Evolutionary conservation across 2,329 filamentous ascomycete species (phyloP), one percentile per base, ranked within the genome.

Genomic region (Penicillium sp.): DNA sequence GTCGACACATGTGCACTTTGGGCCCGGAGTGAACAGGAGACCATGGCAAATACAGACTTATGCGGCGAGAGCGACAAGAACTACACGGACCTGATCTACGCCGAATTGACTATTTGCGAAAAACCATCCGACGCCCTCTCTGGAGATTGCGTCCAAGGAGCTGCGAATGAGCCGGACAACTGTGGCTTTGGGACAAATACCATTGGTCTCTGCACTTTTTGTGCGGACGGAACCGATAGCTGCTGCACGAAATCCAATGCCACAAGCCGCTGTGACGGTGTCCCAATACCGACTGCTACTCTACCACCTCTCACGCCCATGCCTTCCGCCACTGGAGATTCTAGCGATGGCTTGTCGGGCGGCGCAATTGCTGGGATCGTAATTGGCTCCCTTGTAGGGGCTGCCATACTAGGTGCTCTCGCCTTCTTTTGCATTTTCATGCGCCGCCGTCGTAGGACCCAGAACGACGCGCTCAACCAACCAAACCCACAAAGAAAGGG

Each of bases 331-430:
- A 83, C 83, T 6, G 65, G 71, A 37, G 69, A 28, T 71, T 22
- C 65, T 43, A 22, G 54, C 32, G 63, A 68, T 33, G 78, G 80
- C 24, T 73, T 97, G 8, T 87, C 85, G 13, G 86, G 86, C n/a
- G 91, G 90, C 51, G 82, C 84, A 15, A 95, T 97, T 69, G 93
- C 93, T 1, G 93, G 91, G 0, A 87, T 95, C 57, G 89, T 91
- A 2, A 75, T 97, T 60, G 93, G 93, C 24, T 82, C 85, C 2
- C 68, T 97, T 22, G 75, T 81, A 3, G 90, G 84, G 31, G 75
- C 83, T 9, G 79, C 81, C 1, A 69, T 95, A 9, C 66, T 96
- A n/a, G 77, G 79, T 4, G 79, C 78, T 2, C 72, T 90, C 29
- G 72, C 77, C 33, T 70, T 77, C 49, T 72, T 71, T 19, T 83